A percentile compares a stretch with the other conserved stretches of the same genome.
Evolutionary conservation across 2,329 filamentous ascomycete genomes (phyloP).

Genomic region (Claviceps citrina): DNA sequence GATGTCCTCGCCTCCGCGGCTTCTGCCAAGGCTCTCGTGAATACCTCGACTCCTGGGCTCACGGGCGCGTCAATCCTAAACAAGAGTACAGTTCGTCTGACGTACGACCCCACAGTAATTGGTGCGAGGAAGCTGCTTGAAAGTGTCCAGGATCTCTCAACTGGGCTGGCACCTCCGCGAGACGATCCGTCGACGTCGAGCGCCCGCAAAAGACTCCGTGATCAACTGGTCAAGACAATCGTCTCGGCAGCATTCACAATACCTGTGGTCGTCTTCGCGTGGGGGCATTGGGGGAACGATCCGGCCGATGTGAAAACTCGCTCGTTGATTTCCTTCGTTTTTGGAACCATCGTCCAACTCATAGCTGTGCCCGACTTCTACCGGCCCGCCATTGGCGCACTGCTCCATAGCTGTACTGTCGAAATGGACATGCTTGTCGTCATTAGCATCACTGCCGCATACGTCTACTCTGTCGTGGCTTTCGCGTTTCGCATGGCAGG

Average conservation of each 20-base stretch:
- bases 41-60: slow-evolving; percentile 12
- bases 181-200: slow-evolving; percentile 19
- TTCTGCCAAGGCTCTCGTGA: slow-evolving; percentile 11
- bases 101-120: slow-evolving; percentile 19
- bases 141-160: slow-evolving; percentile 7
- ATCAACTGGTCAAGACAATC: slow-evolving; percentile 18
- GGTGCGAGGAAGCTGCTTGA: slow-evolving; percentile 18
- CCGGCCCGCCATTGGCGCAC: slow-evolving; percentile 28
- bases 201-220: slow-evolving; percentile 16
- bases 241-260: slow-evolving; percentile 18
- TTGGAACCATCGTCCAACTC: slow-evolving; percentile 35
- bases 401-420: slow-evolving; percentile 28
- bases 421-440: slow-evolving; percentile 44
- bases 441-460: slow-evolving; percentile 38
- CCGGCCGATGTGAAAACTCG: slow-evolving; percentile 11
- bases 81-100: slow-evolving; percentile 17
- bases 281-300: slow-evolving; percentile 17
- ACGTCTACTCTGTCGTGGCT: slow-evolving; percentile 30
- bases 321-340: slow-evolving; percentile 21
- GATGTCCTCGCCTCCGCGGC: slow-evolving; percentile 14
- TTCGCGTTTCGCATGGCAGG: slow-evolving; percentile 21
- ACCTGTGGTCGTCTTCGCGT: slow-evolving; percentile 19
- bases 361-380: slow-evolving; percentile 36
- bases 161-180: slow-evolving; percentile 17
- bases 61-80: slow-evolving; percentile 13